Base-by-base conservation (phyloP, 352 stramenopile species). In the Pythium volutum region DNA sequence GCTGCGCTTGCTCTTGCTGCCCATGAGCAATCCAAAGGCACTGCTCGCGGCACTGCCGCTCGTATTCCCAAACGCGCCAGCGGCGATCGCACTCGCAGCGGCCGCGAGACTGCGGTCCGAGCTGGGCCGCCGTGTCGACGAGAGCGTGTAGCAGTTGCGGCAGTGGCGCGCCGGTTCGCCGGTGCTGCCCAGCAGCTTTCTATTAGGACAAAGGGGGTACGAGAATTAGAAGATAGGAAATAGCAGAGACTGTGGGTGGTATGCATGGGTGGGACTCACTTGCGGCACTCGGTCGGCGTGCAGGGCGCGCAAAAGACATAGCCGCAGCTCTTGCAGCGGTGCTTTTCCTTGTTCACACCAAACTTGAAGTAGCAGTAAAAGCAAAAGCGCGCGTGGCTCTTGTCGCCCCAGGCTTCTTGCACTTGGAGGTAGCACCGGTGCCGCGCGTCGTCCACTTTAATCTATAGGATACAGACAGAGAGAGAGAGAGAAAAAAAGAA, bases 221-320 rank as follows among this genome's bases (percentile, higher is more conserved):
- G 56, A 29, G 25, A 16, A 51, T 18, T 22, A 48, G 22, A 41
- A 16, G 16, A n/a, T 4, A 22, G 20, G 10, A 22, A 45, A 53
- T 16, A 10, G 22, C 4, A 11, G 12, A 20, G 45, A 33, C n/a
- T 11, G 31, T 36, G 31, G 31, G 31, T 36, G 31, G 31, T 36
- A 11, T 8, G 29, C n/a, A n/a, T n/a, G 31, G 14, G 31, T 15
- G 31, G 14, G 26, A 79, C 74, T 34, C 50, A 87, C 77, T 81
- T 85, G 53, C 66, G 73, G 26, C 86, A 95, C 2, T 81, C 82
- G 57, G 86, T 87, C 4, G 86, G 86, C 3, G 86, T 93, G 50
- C 86, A 95, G 10, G 78, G 60, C 4, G 64, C 67, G 42, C 86
- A 95, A 63, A 95, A 95, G 4, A 92, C 68, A 63, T 92, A 93